These are phyloP conservation scores for Penicillium aurantiogriseum DNA, from an alignment of 2,329 filamentous ascomycete genomes.

Conservation along the genomic window DNA sequence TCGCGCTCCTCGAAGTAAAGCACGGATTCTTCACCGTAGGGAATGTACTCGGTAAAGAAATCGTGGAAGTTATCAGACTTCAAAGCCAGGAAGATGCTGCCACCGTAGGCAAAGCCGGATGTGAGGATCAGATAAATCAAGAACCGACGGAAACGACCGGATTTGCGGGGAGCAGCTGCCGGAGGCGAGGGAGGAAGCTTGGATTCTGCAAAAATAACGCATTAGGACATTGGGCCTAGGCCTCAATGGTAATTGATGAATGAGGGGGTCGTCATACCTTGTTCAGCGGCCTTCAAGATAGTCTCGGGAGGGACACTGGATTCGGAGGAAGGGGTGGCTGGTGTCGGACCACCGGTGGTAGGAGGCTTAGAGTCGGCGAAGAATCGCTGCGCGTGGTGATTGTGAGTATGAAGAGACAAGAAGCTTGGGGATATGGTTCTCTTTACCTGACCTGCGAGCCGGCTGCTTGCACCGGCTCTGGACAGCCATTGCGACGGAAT, in stretches of 20 bases:
- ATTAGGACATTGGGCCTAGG: slow-evolving; percentile 21
- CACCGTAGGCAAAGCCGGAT: slow-evolving; percentile 74
- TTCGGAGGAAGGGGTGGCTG: slow-evolving; percentile 45
- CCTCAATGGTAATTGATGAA: slow-evolving; percentile 8
- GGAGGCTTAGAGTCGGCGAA: slow-evolving; percentile 51
- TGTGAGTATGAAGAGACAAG: slow-evolving; percentile 26
- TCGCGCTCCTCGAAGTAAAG: slow-evolving; percentile 94
- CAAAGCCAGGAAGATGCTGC: slow-evolving; percentile 88
- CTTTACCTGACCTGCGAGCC: slow-evolving; percentile 43
- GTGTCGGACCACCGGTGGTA: slow-evolving; percentile 39
- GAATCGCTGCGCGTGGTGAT: slow-evolving; percentile 42
- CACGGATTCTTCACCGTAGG: slow-evolving; percentile 90
- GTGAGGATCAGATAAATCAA: slow-evolving; percentile 75
- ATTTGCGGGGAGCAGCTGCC: slow-evolving; percentile 59
- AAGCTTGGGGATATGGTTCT: slow-evolving; percentile 16
- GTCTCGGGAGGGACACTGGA: slow-evolving; percentile 52
- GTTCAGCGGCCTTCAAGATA: slow-evolving; percentile 44
- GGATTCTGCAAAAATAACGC: slow-evolving; percentile 40
- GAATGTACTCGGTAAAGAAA: slow-evolving; percentile 96
- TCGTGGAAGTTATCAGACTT: slow-evolving; percentile 98
- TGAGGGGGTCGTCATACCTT: slow-evolving; percentile 25
- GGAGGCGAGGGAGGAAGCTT: slow-evolving; percentile 39
- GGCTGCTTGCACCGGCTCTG: slow-evolving; percentile 38
- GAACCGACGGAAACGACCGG: slow-evolving; percentile 72
- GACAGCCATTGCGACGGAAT: slow-evolving; percentile 46